Conservation (phyloP, 306 rosid species). For the Erythrophleum fordii region DNA sequence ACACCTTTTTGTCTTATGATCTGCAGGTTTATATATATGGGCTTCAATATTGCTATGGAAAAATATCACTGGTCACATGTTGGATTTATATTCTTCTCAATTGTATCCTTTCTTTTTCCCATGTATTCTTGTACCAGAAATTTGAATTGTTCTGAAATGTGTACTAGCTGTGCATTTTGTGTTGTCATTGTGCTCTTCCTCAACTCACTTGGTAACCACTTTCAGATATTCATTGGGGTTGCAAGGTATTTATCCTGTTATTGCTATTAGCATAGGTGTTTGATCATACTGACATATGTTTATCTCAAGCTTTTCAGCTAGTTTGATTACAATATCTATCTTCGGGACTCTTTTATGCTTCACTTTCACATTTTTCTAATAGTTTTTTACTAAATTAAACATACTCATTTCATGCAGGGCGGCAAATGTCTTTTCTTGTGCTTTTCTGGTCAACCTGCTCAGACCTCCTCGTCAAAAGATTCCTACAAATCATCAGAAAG, state of each 20-base stretch:
- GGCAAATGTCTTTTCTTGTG: constrained; percentile 76
- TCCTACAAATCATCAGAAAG: constrained; percentile 72
- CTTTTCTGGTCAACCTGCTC: constrained; percentile 67
- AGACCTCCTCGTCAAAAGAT: constrained; percentile 69
- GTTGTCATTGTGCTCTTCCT: constrained; percentile 55
- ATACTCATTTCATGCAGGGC: constrained; percentile 60
- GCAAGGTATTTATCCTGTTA: constrained; percentile 64
- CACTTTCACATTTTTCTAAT: neutral
- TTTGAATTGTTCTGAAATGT: constrained; percentile 31
- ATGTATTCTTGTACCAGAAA: neutral
- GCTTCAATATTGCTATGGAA: constrained; percentile 83
- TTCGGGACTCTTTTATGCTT: neutral
- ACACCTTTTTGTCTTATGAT: constrained; percentile 28
- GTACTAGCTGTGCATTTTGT: constrained; percentile 21
- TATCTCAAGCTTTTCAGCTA: constrained; percentile 11
- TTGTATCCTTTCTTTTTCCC: constrained; percentile 66
- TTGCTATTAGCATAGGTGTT: constrained; percentile 1
- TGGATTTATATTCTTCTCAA: constrained; percentile 83
- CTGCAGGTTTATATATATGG: constrained; percentile 86
- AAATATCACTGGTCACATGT: constrained; percentile 86
- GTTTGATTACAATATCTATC: neutral
- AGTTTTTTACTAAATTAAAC: constrained; percentile 9
- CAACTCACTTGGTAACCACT: constrained; percentile 43
- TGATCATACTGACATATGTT: constrained; percentile 12
- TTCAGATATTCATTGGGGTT: constrained; percentile 67